Conservation (phyloP, 2,329 filamentous ascomycete species). For the Nothopassalora personata region DNA sequence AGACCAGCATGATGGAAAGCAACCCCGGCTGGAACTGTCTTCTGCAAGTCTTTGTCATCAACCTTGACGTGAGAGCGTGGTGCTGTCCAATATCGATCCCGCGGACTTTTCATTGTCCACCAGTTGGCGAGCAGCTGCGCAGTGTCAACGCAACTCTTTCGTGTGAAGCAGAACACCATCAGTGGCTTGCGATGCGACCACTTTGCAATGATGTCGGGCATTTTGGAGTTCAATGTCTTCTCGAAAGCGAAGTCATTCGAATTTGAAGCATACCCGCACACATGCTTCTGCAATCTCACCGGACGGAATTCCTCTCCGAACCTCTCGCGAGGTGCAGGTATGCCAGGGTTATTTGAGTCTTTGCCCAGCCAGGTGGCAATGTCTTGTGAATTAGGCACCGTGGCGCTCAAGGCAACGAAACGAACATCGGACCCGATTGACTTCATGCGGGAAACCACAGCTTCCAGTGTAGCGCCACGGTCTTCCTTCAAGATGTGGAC, state of each 20-base stretch:
- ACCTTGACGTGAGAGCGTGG: constrained; percentile 51
- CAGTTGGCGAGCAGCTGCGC: constrained; percentile 62
- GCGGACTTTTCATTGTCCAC: constrained; percentile 52
- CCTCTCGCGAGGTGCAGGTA: constrained; percentile 61
- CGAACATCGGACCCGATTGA: constrained; percentile 68
- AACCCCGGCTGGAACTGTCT: constrained; percentile 55
- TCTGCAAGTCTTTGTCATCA: constrained; percentile 56
- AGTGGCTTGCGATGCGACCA: constrained; percentile 69
- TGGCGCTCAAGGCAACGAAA: constrained; percentile 77
- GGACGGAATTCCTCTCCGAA: constrained; percentile 79
- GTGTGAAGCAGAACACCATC: constrained; percentile 77
- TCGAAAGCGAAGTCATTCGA: constrained; percentile 75
- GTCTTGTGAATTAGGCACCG: constrained; percentile 75
- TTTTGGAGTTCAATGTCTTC: constrained; percentile 58
- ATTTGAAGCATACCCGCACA: constrained; percentile 62
- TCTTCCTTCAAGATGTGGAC: constrained; percentile 79
- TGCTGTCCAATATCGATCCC: constrained; percentile 58
- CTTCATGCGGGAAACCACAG: constrained; percentile 83
- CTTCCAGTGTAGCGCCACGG: constrained; percentile 74
- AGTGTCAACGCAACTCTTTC: constrained; percentile 63
- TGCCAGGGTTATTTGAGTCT: constrained; percentile 52
- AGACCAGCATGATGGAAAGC: constrained; percentile 81
- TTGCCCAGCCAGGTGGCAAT: constrained; percentile 75
- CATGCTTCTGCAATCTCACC: constrained; percentile 68
- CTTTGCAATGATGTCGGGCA: constrained; percentile 61